Conservation (phyloP, 768 basidiomycete species). For the Mrakia blollopis region DNA sequence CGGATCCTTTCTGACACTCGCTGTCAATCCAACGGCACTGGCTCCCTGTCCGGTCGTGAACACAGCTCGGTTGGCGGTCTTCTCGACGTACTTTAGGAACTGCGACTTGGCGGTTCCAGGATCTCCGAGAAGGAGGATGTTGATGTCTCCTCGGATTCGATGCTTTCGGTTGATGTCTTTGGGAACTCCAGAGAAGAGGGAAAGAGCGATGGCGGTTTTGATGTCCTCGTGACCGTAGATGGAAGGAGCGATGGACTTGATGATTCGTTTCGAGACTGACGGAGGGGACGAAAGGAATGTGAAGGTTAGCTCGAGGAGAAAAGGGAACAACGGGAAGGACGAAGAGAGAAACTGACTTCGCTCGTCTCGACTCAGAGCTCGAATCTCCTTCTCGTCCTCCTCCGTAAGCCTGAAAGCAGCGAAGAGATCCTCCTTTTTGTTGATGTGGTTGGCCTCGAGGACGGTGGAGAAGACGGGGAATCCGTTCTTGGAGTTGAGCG, state of each 20-base stretch:
- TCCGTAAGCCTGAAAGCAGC: constrained; percentile 97
- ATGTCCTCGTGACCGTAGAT: constrained; percentile 99
- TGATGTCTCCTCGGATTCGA: constrained; percentile 95
- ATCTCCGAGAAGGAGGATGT: constrained; percentile 90
- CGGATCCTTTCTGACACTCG: constrained; percentile 97
- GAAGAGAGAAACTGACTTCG: constrained; percentile 50
- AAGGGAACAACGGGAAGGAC: background rate
- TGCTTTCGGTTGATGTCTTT: constrained; percentile 98
- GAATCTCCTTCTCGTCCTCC: constrained; percentile 91
- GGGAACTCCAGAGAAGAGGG: constrained; percentile 85
- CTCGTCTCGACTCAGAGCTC: constrained; percentile 77
- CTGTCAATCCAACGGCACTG: constrained; percentile 95
- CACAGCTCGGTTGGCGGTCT: constrained; percentile 94
- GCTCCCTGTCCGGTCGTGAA: constrained; percentile 99
- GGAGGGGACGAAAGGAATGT: background rate
- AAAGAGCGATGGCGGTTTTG: constrained; percentile 93
- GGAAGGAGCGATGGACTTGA: constrained; percentile 97
- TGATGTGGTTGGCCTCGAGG: constrained; percentile 96
- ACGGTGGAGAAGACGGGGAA: constrained; percentile 99
- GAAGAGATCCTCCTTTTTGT: constrained; percentile 98
- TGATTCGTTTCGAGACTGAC: constrained; percentile 77
- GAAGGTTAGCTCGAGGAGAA: background rate
- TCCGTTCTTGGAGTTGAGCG: constrained; percentile 95
- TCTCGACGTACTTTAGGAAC: constrained; percentile 97
- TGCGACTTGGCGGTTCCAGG: constrained; percentile 99